phyloP scores from a whole-genome alignment of 352 stramenopile species.

The Elongisporangium undulatum region DNA sequence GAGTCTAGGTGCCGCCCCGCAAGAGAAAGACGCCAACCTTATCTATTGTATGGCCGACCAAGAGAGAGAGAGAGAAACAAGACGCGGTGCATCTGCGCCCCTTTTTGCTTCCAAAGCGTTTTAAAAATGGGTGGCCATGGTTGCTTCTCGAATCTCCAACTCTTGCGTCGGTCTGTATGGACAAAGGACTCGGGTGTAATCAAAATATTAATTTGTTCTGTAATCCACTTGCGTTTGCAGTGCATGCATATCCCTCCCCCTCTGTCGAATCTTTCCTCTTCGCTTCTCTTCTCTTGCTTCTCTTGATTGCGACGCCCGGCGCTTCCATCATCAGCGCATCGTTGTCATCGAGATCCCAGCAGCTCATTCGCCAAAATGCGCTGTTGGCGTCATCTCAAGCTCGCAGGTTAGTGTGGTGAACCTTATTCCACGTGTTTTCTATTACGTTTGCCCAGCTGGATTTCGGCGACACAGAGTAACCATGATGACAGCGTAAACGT shows the following conservation, averaged over 20 bases:
- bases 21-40: background rate
- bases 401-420: background rate
- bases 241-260: background rate
- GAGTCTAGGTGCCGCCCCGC: slow-evolving; percentile 4
- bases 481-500: slow-evolving; percentile 9
- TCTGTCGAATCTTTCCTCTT: no score
- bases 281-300: no score
- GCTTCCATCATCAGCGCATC: background rate
- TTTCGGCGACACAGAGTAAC: background rate
- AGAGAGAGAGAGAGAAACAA: background rate
- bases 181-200: background rate
- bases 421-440: background rate
- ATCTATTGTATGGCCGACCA: background rate
- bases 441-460: no score
- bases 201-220: background rate
- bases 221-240: background rate
- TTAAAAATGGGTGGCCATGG: background rate
- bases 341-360: background rate
- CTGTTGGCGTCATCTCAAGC: background rate
- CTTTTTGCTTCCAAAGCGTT: background rate
- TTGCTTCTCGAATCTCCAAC: background rate
- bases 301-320: background rate
- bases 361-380: background rate
- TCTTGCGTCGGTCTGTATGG: background rate
- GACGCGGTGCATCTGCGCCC: background rate